These are phyloP conservation scores for Adansonia grandidieri DNA, from an alignment of 441 rosid species.

Conservation along the genomic window DNA sequence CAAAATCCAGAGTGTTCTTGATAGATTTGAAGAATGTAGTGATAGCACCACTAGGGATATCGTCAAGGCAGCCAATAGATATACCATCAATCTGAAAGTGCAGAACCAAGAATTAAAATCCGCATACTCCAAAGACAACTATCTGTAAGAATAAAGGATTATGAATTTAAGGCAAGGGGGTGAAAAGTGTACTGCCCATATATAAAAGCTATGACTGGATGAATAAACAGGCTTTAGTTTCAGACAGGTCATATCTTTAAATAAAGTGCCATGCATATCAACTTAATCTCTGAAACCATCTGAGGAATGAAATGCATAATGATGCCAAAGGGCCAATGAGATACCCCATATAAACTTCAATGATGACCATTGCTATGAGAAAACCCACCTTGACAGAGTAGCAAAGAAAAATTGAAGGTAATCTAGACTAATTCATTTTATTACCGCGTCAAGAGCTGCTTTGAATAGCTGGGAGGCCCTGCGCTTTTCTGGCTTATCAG, in stretches of 20 bases:
- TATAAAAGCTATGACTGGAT: background rate
- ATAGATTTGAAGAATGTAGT: constrained; percentile 81
- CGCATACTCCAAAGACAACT: constrained; percentile 6
- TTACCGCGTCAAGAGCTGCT: constrained; percentile 82
- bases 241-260: constrained; percentile 4
- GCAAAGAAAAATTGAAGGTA: constrained; percentile 17
- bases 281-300: background rate
- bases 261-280: background rate
- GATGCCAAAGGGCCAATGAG: background rate
- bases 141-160: background rate
- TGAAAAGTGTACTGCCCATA: background rate
- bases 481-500: constrained; percentile 87
- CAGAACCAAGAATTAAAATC: constrained; percentile 31
- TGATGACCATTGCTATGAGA: background rate
- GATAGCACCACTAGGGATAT: constrained; percentile 68
- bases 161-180: background rate
- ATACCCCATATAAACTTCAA: background rate
- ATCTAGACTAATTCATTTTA: background rate
- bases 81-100: constrained; percentile 74
- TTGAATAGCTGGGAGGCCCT: constrained; percentile 76
- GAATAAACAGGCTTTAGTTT: constrained; percentile 17
- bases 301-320: background rate
- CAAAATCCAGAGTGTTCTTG: constrained; percentile 89
- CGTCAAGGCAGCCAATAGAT: constrained; percentile 77
- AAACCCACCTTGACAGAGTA: background rate